phyloP scores from a whole-genome alignment of 73 alveolate genomes.

The Paramecium primaurelia region DNA sequence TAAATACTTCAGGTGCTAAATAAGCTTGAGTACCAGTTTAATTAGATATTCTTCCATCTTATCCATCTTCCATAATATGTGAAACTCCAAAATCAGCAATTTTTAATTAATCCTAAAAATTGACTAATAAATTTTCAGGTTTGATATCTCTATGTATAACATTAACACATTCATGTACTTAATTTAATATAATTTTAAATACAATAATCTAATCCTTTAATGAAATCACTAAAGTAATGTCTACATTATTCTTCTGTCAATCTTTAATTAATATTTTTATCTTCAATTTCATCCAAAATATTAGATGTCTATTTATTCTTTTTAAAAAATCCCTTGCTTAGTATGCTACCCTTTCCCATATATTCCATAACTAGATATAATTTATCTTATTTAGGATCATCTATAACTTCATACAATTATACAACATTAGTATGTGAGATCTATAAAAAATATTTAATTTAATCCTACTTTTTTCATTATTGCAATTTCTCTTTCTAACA shows the following conservation, averaged over 20 bases:
- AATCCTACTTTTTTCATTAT: constrained; percentile 53
- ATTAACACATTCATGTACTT: constrained; percentile 53
- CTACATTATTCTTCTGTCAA: constrained; percentile 42
- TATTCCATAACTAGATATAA: constrained; percentile 58
- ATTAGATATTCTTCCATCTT: constrained; percentile 37
- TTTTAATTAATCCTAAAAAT: constrained; percentile 28
- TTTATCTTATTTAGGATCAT: constrained; percentile 58
- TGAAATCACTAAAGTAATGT: constrained; percentile 54
- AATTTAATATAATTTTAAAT: neutral
- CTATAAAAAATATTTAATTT: neutral
- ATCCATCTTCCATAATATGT: constrained; percentile 53
- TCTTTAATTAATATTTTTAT: neutral
- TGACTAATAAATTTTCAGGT: constrained; percentile 60
- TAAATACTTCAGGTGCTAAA: constrained; percentile 58
- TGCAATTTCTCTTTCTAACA: constrained; percentile 62
- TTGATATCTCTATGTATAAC: constrained; percentile 60
- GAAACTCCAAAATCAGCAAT: constrained; percentile 65
- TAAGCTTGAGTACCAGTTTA: constrained; percentile 54
- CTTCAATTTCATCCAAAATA: constrained; percentile 46
- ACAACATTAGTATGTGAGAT: constrained; percentile 46
- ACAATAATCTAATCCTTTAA: constrained; percentile 55
- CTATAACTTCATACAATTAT: constrained; percentile 54
- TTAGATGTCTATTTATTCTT: neutral
- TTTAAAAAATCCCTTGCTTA: constrained; percentile 47
- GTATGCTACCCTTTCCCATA: constrained; percentile 47